phyloP scores from a whole-genome alignment of 768 basidiomycete genomes.

The Suillus ampliporus region DNA sequence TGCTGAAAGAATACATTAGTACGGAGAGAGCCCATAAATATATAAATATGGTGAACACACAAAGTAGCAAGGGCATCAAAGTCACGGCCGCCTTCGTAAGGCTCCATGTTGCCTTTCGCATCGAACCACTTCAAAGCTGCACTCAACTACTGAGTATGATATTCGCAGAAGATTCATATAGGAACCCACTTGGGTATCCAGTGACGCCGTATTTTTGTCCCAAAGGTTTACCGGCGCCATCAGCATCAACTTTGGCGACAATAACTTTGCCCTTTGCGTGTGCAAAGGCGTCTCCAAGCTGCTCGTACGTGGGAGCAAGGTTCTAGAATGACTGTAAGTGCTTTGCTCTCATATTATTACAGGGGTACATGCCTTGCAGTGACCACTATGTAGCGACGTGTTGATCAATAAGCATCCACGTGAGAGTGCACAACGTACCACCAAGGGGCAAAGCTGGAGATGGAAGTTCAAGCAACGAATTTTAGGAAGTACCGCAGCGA shows the following conservation, averaged over 20 bases:
- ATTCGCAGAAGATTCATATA: neutral
- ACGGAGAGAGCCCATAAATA: neutral
- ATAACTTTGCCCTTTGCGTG: constrained; percentile 82
- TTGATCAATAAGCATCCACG: neutral
- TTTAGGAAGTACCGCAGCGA: constrained; percentile 3
- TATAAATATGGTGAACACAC: constrained; percentile 49
- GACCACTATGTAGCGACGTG: constrained; percentile 57
- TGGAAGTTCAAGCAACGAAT: constrained; percentile 7
- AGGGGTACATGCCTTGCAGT: constrained; percentile 74
- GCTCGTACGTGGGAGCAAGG: constrained; percentile 87
- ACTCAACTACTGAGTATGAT: constrained; percentile 17
- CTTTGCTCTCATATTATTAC: neutral
- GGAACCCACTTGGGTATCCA: constrained; percentile 81
- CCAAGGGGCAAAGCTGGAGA: constrained; percentile 82
- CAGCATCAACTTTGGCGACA: constrained; percentile 93
- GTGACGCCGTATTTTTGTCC: constrained; percentile 81
- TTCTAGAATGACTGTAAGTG: constrained; percentile 51
- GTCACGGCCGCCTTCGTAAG: constrained; percentile 82
- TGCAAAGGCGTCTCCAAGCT: constrained; percentile 86
- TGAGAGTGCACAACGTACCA: constrained; percentile 56
- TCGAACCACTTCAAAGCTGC: constrained; percentile 93
- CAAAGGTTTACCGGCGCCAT: constrained; percentile 79
- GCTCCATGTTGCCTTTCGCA: constrained; percentile 64
- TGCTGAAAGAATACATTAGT: constrained; percentile 45
- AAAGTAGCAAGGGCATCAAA: constrained; percentile 76